These are phyloP conservation scores for Xylariaceae sp. DNA, from an alignment of 2,329 filamentous ascomycete genomes.

Conservation along the genomic window DNA sequence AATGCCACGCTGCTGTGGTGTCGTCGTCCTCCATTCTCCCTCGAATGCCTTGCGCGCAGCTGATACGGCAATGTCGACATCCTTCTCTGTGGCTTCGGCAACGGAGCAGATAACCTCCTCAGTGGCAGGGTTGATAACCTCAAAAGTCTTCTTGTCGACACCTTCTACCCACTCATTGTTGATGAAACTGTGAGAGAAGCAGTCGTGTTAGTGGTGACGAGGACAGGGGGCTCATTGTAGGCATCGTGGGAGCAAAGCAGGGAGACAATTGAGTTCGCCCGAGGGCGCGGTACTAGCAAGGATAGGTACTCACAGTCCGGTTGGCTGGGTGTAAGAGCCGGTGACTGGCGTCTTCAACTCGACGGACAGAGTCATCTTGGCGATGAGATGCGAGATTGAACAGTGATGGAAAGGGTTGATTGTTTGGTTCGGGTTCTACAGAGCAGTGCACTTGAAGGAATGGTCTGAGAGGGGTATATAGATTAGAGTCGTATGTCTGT, in stretches of 20 bases:
- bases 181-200: conserved; percentile 62
- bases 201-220: conserved; percentile 9
- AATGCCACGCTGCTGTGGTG: conserved; percentile 67
- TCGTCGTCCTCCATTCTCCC: conserved; percentile 62
- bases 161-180: conserved; percentile 86
- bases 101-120: conserved; percentile 83
- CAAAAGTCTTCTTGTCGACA: conserved; percentile 84
- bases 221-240: conserved; percentile 11
- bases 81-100: conserved; percentile 82
- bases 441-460: not conserved
- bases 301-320: conserved; percentile 55
- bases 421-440: not conserved
- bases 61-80: conserved; percentile 73
- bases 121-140: conserved; percentile 83
- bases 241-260: not conserved
- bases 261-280: not conserved
- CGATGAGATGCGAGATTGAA: not conserved
- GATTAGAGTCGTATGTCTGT: not conserved
- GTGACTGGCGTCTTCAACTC: conserved; percentile 66
- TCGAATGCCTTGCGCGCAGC: conserved; percentile 86
- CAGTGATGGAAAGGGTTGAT: not conserved
- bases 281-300: not conserved
- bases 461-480: not conserved
- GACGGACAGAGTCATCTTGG: conserved; percentile 46
- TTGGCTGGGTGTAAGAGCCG: conserved; percentile 56